Base-by-base conservation (phyloP, 2,329 filamentous ascomycete genomes). In the Neonectria coccinea region DNA sequence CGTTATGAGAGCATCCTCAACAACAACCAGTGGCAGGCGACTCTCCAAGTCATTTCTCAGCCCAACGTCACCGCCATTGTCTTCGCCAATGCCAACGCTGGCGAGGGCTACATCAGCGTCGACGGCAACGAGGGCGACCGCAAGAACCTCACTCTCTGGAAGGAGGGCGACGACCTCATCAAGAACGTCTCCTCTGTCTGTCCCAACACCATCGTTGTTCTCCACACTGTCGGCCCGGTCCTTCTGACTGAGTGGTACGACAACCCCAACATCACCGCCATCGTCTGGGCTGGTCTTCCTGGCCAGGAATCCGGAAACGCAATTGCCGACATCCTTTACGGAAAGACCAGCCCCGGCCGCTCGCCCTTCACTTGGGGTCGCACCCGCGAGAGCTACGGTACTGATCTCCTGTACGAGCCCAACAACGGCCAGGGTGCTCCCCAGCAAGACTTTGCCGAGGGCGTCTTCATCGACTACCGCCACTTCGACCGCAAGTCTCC, bases 141-240 rank as follows among this genome's bases (percentile, higher is more conserved):
- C 57, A 94, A 94, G 74, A 97, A 99, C 80, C 84, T 99, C 41
- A 97, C 94, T 0, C 84, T 97, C 0, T 98, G 95, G 95, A 85
- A 90, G 65, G 86, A 89, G 63, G 94, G 93, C 44, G 93, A 98
- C 57, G 84, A 86, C 1, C 81, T 98, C 59, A 92, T 98, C 79
- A 86, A 91, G 79, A 93, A 91, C 52, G 92, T 97, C 11, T 89
- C 93, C 1, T 84, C 89, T 8, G 76, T 89, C 66, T 94, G 91
- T 84, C 89, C 91, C 81, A 97, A 97, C 85, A 97, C 94, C 12
- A 91, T 98, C 64, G 92, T 98, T 16, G 88, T 97, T 62, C 91
- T 98, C 64, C 95, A 98, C 82, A 93, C 92, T 1, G 88, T 90
- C 4, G 94, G 94, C 0, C 89, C 94, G 1, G 92, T 97, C 5